Evolutionary conservation across 2,329 filamentous ascomycete genomes (phyloP), one percentile per base, ranked within the genome.

Genomic region (Pseudopithomyces maydicus): DNA sequence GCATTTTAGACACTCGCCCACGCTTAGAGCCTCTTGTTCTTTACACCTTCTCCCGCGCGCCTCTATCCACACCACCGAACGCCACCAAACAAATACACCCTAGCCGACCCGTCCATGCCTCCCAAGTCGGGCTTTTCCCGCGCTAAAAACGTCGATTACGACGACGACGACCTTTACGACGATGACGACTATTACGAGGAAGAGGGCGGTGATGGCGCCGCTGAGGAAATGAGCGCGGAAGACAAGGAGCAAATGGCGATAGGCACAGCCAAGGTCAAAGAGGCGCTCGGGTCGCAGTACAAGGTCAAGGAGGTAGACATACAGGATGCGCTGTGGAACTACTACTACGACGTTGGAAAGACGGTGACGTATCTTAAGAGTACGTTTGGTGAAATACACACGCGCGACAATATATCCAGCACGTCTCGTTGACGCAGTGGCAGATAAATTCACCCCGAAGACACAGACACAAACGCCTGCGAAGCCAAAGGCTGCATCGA

Each of bases 331-430:
- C 78, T 99, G 15, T 98, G 92, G 92, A 87, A 99, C 77, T 97
- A 97, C 76, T 98, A 94, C 75, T 98, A 93, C 73, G 93, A 99
- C 68, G 82, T 97, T 29, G 89, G 88, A 55, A 97, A 97, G 76
- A 87, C 91, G 1, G 89, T 96, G 36, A 82, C 85, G 55, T 97
- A 96, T 71, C 77, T 99, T 56, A 85, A 87, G 61, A 90, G 88
- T 82, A 88, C 65, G 42, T 26, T 56, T 2, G 56, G 56, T 10
- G 26, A 3, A 22, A 43, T 36, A n/a, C 6, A 12, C 19, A 48
- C 12, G 22, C n/a, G 14, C 38, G 6, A 29, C n/a, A n/a, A n/a
- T n/a, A n/a, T n/a, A n/a, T 3, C 11, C 35, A 54, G 14, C 11
- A 20, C 1, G 15, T 23, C 1, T 29, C 11, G 15, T 41, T 56